Conservation (phyloP, 2,329 filamentous ascomycete species). For the Pezicula radicicola region DNA sequence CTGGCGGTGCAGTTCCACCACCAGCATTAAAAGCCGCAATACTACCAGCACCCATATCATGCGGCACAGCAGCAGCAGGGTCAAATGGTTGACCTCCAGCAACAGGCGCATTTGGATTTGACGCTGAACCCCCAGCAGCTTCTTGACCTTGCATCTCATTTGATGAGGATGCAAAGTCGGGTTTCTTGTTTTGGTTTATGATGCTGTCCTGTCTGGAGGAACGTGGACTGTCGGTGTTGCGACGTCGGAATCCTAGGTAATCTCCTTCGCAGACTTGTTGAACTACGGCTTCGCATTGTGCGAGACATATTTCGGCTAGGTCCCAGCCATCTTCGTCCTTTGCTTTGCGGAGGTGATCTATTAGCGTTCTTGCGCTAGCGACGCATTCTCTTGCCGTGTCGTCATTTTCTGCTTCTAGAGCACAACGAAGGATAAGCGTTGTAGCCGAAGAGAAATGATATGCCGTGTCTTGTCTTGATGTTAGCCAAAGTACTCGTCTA, state of each 20-base stretch:
- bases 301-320: constrained; percentile 6
- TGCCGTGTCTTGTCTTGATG: neutral
- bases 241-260: constrained; percentile 2
- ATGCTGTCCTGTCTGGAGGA: neutral
- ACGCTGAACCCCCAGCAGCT: neutral
- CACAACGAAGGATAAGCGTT: constrained; percentile 2
- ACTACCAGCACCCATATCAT: neutral
- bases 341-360: constrained; percentile 3
- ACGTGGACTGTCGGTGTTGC: constrained; percentile 1
- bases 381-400: constrained; percentile 2
- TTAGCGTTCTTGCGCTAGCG: neutral
- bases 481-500: neutral
- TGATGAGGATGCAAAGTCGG: neutral
- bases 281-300: constrained; percentile 29
- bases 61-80: neutral
- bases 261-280: constrained; percentile 3
- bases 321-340: constrained; percentile 19
- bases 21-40: neutral
- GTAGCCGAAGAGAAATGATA: constrained; percentile 3
- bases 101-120: neutral
- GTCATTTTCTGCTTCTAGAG: constrained; percentile 1
- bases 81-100: neutral
- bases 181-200: neutral
- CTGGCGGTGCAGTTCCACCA: neutral
- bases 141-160: neutral